A percentile compares a stretch with the other conserved stretches of the same genome.
Conservation (phyloP, 768 basidiomycete genomes). For the Mycena alexandri region DNA sequence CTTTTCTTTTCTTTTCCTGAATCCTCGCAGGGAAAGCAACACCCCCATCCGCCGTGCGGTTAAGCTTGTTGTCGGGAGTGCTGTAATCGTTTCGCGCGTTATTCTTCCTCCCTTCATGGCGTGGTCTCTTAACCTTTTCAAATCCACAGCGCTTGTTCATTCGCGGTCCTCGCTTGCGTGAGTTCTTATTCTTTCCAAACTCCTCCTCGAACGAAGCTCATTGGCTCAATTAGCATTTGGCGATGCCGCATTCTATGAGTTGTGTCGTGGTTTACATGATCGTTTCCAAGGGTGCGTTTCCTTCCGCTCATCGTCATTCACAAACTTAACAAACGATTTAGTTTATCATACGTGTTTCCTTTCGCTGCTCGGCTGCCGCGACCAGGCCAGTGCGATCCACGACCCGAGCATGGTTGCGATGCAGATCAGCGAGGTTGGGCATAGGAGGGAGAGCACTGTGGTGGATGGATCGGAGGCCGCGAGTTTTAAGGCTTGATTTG, state of each 20-base stretch:
- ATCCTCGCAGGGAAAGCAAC: constrained; percentile 20
- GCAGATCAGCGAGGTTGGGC: no score
- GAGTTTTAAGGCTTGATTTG: no score
- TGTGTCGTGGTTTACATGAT: constrained; percentile 28
- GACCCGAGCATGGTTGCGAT: no score
- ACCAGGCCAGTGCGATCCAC: no score
- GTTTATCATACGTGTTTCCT: constrained; percentile 32
- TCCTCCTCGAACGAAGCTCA: not conserved
- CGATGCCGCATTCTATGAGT: constrained; percentile 27
- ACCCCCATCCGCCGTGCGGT: not conserved
- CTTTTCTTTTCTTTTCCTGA: not conserved
- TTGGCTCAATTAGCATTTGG: constrained; percentile 15
- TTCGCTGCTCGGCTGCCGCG: constrained; percentile 8
- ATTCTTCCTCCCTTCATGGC: not conserved
- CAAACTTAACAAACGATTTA: not conserved
- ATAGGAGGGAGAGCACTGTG: no score
- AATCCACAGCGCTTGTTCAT: constrained; percentile 9
- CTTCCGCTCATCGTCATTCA: not conserved
- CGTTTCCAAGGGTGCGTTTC: constrained; percentile 19
- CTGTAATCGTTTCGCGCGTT: constrained; percentile 11
- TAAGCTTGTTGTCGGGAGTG: constrained; percentile 22
- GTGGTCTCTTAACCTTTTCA: no score
- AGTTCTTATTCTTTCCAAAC: not conserved
- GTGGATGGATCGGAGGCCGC: no score
- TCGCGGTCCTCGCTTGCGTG: constrained; percentile 20